Conservation (phyloP, 192 early-diverging fungal genomes). For the Allomyces macrogynus region DNA sequence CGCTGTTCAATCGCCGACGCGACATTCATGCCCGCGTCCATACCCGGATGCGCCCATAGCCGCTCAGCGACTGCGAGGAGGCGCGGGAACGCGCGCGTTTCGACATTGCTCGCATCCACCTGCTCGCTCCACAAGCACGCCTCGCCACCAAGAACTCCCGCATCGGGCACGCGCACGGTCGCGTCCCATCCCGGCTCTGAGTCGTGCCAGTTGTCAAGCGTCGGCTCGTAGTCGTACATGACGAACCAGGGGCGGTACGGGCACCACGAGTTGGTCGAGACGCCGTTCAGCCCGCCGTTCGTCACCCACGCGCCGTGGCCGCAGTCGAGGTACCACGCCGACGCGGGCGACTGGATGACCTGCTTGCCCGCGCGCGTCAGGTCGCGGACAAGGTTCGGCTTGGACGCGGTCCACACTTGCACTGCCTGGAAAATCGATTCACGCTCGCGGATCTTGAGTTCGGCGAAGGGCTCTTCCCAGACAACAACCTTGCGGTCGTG, state of each 20-base stretch:
- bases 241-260: slow-evolving; percentile 58
- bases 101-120: slow-evolving; percentile 29
- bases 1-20: background rate
- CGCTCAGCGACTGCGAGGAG: slow-evolving; percentile 12
- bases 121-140: slow-evolving; percentile 53
- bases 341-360: background rate
- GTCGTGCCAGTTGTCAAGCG: slow-evolving; percentile 24
- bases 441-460: background rate
- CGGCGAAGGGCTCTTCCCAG: slow-evolving; percentile 2
- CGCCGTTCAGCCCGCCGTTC: slow-evolving; percentile 13
- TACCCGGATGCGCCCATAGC: slow-evolving; percentile 6
- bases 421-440: slow-evolving; percentile 7
- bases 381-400: background rate
- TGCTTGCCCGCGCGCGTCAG: background rate
- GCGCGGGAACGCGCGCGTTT: slow-evolving; percentile 15
- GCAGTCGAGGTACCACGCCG: slow-evolving; percentile 1
- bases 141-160: slow-evolving; percentile 46
- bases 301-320: background rate
- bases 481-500: slow-evolving; percentile 28
- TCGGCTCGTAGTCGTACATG: slow-evolving; percentile 43
- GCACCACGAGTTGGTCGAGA: slow-evolving; percentile 42
- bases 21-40: too few species aligned
- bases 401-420: background rate
- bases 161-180: slow-evolving; percentile 4
- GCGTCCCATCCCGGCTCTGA: slow-evolving; percentile 14